Percentiles rank a stretch among this genome's conserved stretches.
Evolutionary conservation across 2,329 filamentous ascomycete genomes (phyloP).

Genomic region (Ceratocystis smalleyi): DNA sequence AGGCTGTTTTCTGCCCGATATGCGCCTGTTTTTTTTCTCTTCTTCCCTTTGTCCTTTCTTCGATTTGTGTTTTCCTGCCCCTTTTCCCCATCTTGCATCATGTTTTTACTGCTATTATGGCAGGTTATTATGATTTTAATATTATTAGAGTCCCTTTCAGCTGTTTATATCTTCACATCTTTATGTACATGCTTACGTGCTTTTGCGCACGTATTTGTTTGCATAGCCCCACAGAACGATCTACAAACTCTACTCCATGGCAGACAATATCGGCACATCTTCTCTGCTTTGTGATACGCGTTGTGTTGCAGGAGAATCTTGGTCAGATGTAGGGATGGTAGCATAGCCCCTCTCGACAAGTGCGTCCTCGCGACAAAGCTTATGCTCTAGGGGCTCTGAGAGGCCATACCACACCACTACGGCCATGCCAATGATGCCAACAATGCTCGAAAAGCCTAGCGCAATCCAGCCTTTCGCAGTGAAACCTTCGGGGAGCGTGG

Average conservation of each 20-base stretch:
- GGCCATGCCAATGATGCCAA: conserved; percentile 51
- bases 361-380: background rate
- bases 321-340: conserved; percentile 1
- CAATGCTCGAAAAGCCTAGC: conserved; percentile 54
- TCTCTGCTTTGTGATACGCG: background rate
- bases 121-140: conserved; percentile 14
- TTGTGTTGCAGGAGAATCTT: background rate
- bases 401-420: conserved; percentile 40
- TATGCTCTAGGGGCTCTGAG: conserved; percentile 11
- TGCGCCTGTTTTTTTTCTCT: background rate
- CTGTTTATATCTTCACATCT: background rate
- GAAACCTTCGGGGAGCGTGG: conserved; percentile 51
- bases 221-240: background rate
- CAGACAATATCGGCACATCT: background rate
- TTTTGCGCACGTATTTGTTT: background rate
- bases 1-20: background rate
- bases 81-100: conserved; percentile 3
- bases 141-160: conserved; percentile 8
- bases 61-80: conserved; percentile 4
- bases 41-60: background rate
- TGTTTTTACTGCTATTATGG: conserved; percentile 6
- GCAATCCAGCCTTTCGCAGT: conserved; percentile 57
- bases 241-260: background rate
- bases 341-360: conserved; percentile 14
- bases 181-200: background rate